A percentile compares a stretch with the other conserved stretches of the same genome.
phyloP scores from a whole-genome alignment of 176 grass and related monocot genomes.

The Areca catechu region DNA sequence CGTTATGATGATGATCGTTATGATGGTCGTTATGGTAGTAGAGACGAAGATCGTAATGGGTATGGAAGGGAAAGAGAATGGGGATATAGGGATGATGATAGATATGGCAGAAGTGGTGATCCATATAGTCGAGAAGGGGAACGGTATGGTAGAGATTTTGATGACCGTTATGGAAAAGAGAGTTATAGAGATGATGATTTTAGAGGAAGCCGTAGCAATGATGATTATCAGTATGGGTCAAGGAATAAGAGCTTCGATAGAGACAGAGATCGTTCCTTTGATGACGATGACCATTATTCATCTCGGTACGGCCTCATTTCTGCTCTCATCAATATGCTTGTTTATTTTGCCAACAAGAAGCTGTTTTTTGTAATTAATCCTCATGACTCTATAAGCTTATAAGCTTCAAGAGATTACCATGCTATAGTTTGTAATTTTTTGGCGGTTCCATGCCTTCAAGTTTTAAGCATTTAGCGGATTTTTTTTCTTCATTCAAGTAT shows the following conservation, averaged over 20 bases:
- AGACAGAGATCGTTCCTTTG: conserved; percentile 49
- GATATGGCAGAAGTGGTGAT: conserved; percentile 54
- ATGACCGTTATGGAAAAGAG: conserved; percentile 55
- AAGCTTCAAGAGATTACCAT: too few relatives aligned
- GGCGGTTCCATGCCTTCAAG: too few relatives aligned
- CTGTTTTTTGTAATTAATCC: too few relatives aligned
- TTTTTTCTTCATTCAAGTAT: too few relatives aligned
- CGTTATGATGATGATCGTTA: conserved; percentile 70
- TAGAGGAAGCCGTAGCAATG: conserved; percentile 47
- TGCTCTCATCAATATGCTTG: too few relatives aligned
- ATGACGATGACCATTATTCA: conserved; percentile 77
- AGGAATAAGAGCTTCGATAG: conserved; percentile 56
- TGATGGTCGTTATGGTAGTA: conserved; percentile 62
- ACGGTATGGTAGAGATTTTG: conserved; percentile 69
- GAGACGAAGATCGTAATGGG: conserved; percentile 61
- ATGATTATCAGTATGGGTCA: conserved; percentile 62
- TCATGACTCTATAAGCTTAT: too few relatives aligned
- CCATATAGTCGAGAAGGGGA: conserved; percentile 65
- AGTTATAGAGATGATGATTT: conserved; percentile 69
- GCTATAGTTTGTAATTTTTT: too few relatives aligned
- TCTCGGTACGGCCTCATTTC: conserved; percentile 10
- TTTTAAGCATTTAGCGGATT: too few relatives aligned
- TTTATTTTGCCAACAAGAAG: too few relatives aligned
- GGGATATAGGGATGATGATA: conserved; percentile 72
- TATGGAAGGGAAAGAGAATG: conserved; percentile 77